Percentiles rank a stretch among this genome's conserved stretches.
Conservation (phyloP, 2,329 filamentous ascomycete species). For the Magnaporthiopsis poae region DNA sequence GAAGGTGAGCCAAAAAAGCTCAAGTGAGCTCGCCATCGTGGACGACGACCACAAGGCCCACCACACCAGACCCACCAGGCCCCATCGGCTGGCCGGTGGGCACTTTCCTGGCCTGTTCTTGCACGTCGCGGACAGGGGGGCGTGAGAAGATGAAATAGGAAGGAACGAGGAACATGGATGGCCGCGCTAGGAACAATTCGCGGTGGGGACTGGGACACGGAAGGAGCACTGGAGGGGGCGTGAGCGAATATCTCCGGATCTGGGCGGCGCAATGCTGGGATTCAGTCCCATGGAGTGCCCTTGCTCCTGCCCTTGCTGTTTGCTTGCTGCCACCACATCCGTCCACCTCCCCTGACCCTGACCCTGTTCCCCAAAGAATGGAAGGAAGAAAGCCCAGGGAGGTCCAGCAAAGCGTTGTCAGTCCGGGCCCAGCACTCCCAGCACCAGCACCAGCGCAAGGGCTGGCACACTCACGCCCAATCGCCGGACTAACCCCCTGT, state of each 20-base stretch:
- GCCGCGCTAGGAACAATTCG: not conserved
- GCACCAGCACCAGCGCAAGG: not conserved
- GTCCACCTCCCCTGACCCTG: not conserved
- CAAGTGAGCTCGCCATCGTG: not conserved
- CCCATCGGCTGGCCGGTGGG: not conserved
- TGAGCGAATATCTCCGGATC: constrained; percentile 1
- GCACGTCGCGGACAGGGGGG: not conserved
- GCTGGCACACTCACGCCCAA: not conserved
- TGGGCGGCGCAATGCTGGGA: not conserved
- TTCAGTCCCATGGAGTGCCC: not conserved
- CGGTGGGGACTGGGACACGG: not conserved
- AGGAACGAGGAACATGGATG: not conserved
- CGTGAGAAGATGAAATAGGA: not conserved
- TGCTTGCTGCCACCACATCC: not conserved
- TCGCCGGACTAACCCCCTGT: not conserved
- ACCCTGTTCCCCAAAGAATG: not conserved
- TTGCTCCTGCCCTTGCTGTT: not conserved
- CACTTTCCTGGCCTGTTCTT: not conserved
- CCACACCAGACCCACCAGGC: no score
- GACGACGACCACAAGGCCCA: not conserved
- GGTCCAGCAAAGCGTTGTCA: not conserved
- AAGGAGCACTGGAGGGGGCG: not conserved
- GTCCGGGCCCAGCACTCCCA: not conserved
- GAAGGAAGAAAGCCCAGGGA: not conserved
- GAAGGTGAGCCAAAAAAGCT: not conserved